Conservation (phyloP, 2,329 filamentous ascomycete genomes). For the Rhexocercosporidium sp. region DNA sequence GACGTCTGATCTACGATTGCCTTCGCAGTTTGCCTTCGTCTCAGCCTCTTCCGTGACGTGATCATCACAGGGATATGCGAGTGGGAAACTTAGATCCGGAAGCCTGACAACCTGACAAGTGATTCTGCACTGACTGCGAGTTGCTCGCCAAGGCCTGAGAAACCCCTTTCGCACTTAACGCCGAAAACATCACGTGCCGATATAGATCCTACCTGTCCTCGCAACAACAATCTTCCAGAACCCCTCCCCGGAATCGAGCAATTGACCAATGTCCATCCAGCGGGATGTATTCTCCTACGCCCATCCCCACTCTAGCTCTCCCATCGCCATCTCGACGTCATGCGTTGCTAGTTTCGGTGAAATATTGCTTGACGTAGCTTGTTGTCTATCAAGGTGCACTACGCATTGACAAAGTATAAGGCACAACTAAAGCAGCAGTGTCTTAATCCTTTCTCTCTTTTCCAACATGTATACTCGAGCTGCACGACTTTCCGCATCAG, state of each 20-base stretch:
- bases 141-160: background rate
- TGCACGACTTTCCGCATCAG: slow-evolving; percentile 17
- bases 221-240: background rate
- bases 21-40: background rate
- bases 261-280: slow-evolving; percentile 5
- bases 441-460: background rate
- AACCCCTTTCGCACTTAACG: background rate
- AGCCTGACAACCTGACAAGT: too few species aligned
- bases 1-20: background rate
- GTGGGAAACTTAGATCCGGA: background rate
- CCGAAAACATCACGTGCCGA: background rate
- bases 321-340: background rate
- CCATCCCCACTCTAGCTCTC: background rate
- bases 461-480: slow-evolving; percentile 30
- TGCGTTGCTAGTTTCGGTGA: background rate
- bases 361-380: slow-evolving; percentile 6
- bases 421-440: background rate
- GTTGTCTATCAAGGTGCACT: background rate
- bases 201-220: background rate
- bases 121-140: too few species aligned
- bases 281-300: background rate
- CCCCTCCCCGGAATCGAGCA: background rate
- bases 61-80: background rate
- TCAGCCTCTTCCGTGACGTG: background rate
- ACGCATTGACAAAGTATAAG: background rate